Evolutionary conservation across 2,329 filamentous ascomycete genomes (phyloP).

Genomic region (Aspergillus sp.): DNA sequence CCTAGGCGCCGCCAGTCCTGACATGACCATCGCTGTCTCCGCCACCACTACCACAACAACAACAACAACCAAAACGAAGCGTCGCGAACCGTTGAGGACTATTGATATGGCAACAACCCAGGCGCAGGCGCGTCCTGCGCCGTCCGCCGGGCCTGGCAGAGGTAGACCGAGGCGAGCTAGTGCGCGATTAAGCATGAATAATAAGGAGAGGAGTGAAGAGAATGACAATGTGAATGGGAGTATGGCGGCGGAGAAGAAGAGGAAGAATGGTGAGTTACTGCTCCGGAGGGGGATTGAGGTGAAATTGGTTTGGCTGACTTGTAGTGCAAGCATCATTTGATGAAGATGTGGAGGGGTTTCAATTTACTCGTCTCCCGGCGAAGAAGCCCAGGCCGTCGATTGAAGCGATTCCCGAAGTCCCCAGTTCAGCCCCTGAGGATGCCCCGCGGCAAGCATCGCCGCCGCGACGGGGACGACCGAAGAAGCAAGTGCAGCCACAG

Average conservation of each 20-base stretch:
- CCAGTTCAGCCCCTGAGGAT: conserved; percentile 37
- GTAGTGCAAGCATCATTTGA: conserved; percentile 26
- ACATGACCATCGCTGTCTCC: conserved; percentile 35
- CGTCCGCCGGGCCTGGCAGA: conserved; percentile 19
- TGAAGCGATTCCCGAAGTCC: conserved; percentile 17
- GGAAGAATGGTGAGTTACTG: conserved; percentile 38
- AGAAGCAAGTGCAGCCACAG: conserved; percentile 28
- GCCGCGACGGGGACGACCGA: conserved; percentile 34
- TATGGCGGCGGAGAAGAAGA: conserved; percentile 29
- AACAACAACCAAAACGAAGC: conserved; percentile 26
- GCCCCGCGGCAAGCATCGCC: conserved; percentile 22
- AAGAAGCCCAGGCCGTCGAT: conserved; percentile 52
- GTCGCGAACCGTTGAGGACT: conserved; percentile 31
- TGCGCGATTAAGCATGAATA: conserved; percentile 32
- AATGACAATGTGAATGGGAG: conserved; percentile 18
- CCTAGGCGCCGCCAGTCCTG: conserved; percentile 13
- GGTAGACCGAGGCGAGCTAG: conserved; percentile 20
- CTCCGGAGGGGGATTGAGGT: background rate
- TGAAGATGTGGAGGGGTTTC: conserved; percentile 71
- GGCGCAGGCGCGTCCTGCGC: conserved; percentile 29
- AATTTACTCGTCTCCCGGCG: conserved; percentile 63
- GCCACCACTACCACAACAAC: conserved; percentile 27
- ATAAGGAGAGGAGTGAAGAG: conserved; percentile 20
- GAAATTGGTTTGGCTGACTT: background rate
- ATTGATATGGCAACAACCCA: conserved; percentile 34